Base-by-base conservation (phyloP, 1,284 basidiomycete genomes). In the Cutaneotrichosporon sp. region DNA sequence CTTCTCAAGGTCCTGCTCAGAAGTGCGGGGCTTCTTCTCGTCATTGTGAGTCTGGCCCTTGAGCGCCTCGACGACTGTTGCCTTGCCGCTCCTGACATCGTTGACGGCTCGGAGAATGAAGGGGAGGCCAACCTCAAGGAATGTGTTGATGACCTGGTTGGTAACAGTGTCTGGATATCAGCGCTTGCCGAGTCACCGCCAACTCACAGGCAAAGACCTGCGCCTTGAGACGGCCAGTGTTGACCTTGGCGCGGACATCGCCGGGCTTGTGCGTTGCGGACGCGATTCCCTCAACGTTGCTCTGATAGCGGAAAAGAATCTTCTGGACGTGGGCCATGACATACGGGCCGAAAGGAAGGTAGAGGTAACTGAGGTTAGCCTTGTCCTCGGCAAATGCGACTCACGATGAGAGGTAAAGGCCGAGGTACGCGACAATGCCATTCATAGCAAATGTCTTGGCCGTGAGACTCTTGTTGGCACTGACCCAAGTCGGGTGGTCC, bases 341-440 rank as follows among this genome's bases (percentile, higher is more conserved):
- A 50, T 82, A 80, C 57, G 86, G 85, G 34, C 90, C 90, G 62
- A 93, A 94, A 0, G 92, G 91, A 9, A 94, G 87, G 67, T 94
- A 96, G 46, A 93, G 81, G 68, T 90, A 94, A 11, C 66, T 70
- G 38, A 9, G 24, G 34, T 29, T 7, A 48, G 52, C 44, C 47
- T 33, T 10, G 19, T 27, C n/a, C 29, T 14, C 10, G 26, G 25
- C 34, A 20, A 9, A 26, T 25, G 11, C 6, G 31, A 61, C 68
- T 64, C 44, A 72, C 16, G 90, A 88, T 17, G 86, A 88, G 41
- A 93, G 82, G 14, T 81, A 85, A 14, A 93, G 81, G 38, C 87
- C 86, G 39, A 89, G 83, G 71, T 93, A 97, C 0, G 93, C 87
- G 20, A 93, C 90, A 64, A 97, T 82, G 3, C 86, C 84, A 67